A percentile compares a stretch with the other conserved stretches of the same genome.
Conservation (phyloP, 2,329 filamentous ascomycete genomes). For the Thermothelomyces thermophilus region DNA sequence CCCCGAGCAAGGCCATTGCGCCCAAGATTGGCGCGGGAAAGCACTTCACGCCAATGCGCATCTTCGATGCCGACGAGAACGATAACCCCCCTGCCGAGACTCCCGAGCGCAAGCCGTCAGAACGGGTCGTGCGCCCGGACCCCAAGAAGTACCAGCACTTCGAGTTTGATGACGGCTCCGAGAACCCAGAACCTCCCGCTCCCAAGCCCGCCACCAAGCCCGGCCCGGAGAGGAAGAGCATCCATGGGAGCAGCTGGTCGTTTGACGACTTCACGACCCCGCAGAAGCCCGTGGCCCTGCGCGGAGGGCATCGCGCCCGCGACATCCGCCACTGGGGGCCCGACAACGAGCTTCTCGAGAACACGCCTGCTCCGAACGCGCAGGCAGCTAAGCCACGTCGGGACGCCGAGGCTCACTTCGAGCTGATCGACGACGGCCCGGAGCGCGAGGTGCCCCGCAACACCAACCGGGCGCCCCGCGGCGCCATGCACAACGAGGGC, state of each 20-base stretch:
- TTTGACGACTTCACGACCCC: constrained; percentile 87
- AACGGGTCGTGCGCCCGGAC: constrained; percentile 55
- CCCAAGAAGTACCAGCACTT: constrained; percentile 82
- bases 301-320: constrained; percentile 51
- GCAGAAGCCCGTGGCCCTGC: constrained; percentile 58
- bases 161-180: constrained; percentile 64
- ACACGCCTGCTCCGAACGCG: constrained; percentile 53
- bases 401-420: constrained; percentile 76
- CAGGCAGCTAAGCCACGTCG: constrained; percentile 63
- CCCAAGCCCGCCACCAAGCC: constrained; percentile 40
- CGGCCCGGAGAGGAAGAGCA: constrained; percentile 45
- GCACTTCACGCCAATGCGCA: constrained; percentile 55
- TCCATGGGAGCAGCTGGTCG: constrained; percentile 71
- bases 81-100: constrained; percentile 28
- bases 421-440: constrained; percentile 69
- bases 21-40: constrained; percentile 52
- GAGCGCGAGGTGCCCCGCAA: constrained; percentile 40
- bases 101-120: constrained; percentile 36
- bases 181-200: constrained; percentile 40
- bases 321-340: constrained; percentile 61
- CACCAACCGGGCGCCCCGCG: constrained; percentile 40
- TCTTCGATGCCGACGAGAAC: constrained; percentile 55
- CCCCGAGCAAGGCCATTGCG: constrained; percentile 40
- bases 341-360: constrained; percentile 54
- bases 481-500: constrained; percentile 59